These are phyloP conservation scores for Cryptococcus sp. DNA, from an alignment of 1,284 basidiomycete genomes.

Conservation along the genomic window DNA sequence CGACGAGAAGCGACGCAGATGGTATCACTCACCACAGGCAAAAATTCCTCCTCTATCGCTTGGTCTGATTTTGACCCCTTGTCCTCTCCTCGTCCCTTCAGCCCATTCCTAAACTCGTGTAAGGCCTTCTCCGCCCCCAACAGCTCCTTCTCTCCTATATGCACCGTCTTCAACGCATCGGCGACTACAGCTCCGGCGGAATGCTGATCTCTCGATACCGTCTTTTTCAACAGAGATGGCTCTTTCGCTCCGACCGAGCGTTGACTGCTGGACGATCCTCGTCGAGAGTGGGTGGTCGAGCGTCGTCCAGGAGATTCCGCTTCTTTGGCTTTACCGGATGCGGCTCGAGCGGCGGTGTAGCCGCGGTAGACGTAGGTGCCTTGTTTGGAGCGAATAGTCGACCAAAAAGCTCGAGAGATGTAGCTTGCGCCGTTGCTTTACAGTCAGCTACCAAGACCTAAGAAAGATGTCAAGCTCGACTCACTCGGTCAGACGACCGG, in stretches of 20 bases:
- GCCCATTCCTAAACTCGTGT: background rate
- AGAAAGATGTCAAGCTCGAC: no score
- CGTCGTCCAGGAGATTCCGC: background rate
- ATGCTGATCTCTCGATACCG: background rate
- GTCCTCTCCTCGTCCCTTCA: slow-evolving; percentile 3
- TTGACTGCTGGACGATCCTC: slow-evolving; percentile 23
- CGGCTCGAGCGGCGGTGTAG: slow-evolving; percentile 42
- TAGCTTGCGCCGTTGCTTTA: slow-evolving; percentile 42
- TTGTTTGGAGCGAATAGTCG: slow-evolving; percentile 40
- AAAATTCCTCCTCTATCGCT: slow-evolving; percentile 41
- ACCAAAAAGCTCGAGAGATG: slow-evolving; percentile 43
- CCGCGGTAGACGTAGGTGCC: slow-evolving; percentile 50
- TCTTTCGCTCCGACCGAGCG: slow-evolving; percentile 11
- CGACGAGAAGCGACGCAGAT: background rate
- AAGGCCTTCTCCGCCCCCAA: slow-evolving; percentile 10
- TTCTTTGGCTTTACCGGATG: slow-evolving; percentile 21
- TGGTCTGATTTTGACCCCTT: background rate
- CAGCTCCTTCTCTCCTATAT: slow-evolving; percentile 4
- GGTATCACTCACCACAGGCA: slow-evolving; percentile 27
- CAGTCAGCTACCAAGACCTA: no score
- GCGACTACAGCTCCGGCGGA: background rate
- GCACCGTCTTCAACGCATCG: slow-evolving; percentile 9
- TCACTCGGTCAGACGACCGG: slow-evolving; percentile 48
- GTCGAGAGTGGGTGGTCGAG: slow-evolving; percentile 18
- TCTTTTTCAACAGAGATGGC: slow-evolving; percentile 7